A percentile compares a stretch with the other conserved stretches of the same genome.
These are phyloP conservation scores for Blastobotrys peoriensis DNA, from an alignment of 805 yeast genomes.

Conservation along the genomic window DNA sequence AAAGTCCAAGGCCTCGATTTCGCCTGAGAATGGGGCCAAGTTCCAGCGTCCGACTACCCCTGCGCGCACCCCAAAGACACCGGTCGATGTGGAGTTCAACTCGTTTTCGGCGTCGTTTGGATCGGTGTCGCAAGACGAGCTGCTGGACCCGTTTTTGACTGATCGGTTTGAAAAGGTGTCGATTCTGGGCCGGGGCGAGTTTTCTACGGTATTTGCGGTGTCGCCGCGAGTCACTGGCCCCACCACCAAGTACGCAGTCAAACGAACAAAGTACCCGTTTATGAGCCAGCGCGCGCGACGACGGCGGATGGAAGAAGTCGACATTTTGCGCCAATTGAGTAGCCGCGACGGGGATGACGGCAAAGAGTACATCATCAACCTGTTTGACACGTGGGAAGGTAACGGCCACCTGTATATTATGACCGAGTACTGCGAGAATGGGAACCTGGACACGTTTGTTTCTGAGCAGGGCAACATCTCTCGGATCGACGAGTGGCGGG, in stretches of 20 bases:
- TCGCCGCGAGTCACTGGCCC: slow-evolving; percentile 42
- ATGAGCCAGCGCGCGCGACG: slow-evolving; percentile 52
- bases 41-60: slow-evolving; percentile 18
- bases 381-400: slow-evolving; percentile 78
- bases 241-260: slow-evolving; percentile 68
- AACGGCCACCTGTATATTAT: slow-evolving; percentile 74
- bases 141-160: slow-evolving; percentile 30
- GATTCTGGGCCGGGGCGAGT: slow-evolving; percentile 79
- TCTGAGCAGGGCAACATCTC: slow-evolving; percentile 69
- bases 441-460: slow-evolving; percentile 75
- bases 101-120: slow-evolving; percentile 4
- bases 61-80: slow-evolving; percentile 30
- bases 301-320: slow-evolving; percentile 69
- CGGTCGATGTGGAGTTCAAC: slow-evolving; percentile 12
- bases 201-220: slow-evolving; percentile 82
- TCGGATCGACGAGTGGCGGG: slow-evolving; percentile 90
- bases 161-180: slow-evolving; percentile 59
- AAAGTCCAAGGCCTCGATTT: not conserved
- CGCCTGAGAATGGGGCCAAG: slow-evolving; percentile 1
- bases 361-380: slow-evolving; percentile 68
- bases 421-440: slow-evolving; percentile 95
- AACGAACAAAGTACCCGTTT: slow-evolving; percentile 68
- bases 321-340: slow-evolving; percentile 38
- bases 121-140: slow-evolving; percentile 10
- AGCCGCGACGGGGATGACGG: slow-evolving; percentile 46